Evolutionary conservation across 805 yeast genomes (phyloP).

Genomic region (Blastobotrys attinorum): DNA sequence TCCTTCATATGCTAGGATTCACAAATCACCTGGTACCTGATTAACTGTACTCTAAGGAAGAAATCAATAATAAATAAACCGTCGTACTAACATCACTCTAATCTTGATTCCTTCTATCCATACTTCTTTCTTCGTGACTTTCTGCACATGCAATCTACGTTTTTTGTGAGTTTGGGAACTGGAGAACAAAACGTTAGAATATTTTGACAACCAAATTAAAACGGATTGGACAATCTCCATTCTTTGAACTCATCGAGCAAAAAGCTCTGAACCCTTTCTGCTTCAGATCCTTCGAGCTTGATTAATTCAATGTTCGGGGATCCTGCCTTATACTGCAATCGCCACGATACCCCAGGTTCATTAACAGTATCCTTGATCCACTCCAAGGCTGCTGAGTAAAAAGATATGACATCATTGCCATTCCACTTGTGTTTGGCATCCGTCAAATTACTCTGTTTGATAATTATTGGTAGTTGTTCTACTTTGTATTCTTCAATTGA

Average conservation of each 20-base stretch:
- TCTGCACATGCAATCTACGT: too few relatives aligned
- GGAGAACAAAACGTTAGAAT: too few relatives aligned
- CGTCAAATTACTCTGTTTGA: conserved; percentile 17
- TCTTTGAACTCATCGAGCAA: conserved; percentile 43
- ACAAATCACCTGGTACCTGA: too few relatives aligned
- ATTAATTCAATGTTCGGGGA: conserved; percentile 45
- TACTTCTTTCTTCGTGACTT: too few relatives aligned
- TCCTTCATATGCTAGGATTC: too few relatives aligned
- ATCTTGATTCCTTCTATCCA: too few relatives aligned
- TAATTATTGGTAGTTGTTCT: conserved; percentile 58
- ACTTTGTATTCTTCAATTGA: conserved; percentile 70
- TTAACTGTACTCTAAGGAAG: too few relatives aligned
- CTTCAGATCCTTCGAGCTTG: conserved; percentile 31
- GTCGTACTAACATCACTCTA: too few relatives aligned
- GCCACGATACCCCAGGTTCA: conserved; percentile 45
- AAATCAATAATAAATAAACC: too few relatives aligned
- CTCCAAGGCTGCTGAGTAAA: conserved; percentile 77
- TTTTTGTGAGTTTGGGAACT: too few relatives aligned
- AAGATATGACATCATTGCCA: conserved; percentile 73
- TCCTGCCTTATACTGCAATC: conserved; percentile 48
- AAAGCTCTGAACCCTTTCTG: conserved; percentile 28
- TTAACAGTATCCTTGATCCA: conserved; percentile 56
- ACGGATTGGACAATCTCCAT: conserved; percentile 40
- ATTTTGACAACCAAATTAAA: too few relatives aligned
- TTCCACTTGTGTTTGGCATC: conserved; percentile 35